phyloP scores from a whole-genome alignment of 2,329 filamentous ascomycete species.

The Curvularia sp. region DNA sequence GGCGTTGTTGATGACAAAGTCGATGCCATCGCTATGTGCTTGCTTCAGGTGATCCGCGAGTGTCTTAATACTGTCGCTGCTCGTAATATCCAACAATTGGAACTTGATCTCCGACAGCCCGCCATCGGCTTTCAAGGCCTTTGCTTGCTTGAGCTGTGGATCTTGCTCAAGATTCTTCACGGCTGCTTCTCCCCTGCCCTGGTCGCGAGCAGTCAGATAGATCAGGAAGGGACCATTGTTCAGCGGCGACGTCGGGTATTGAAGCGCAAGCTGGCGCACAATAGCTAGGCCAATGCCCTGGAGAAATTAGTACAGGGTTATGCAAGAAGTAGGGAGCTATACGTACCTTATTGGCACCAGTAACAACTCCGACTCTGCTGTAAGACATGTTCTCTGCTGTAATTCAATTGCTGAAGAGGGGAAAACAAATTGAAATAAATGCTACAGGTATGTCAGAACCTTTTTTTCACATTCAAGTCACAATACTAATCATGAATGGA shows the following conservation, averaged over 20 bases:
- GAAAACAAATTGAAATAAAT: background rate
- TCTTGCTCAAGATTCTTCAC: slow-evolving; percentile 55
- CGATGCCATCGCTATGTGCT: slow-evolving; percentile 58
- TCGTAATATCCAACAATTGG: slow-evolving; percentile 58
- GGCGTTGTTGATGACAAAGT: slow-evolving; percentile 63
- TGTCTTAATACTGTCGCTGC: slow-evolving; percentile 53
- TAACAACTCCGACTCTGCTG: slow-evolving; percentile 59
- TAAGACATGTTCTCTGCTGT: slow-evolving; percentile 34
- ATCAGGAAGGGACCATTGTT: slow-evolving; percentile 59
- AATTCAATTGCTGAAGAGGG: background rate
- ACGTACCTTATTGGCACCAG: slow-evolving; percentile 60
- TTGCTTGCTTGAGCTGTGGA: slow-evolving; percentile 54
- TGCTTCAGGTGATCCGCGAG: slow-evolving; percentile 54
- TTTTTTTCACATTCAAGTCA: background rate
- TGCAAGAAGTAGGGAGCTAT: background rate
- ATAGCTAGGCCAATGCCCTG: slow-evolving; percentile 58
- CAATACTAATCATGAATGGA: slow-evolving; percentile 10
- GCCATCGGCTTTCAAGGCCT: slow-evolving; percentile 50
- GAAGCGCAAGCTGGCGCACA: slow-evolving; percentile 61
- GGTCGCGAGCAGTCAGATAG: slow-evolving; percentile 62
- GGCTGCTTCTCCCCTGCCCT: slow-evolving; percentile 57
- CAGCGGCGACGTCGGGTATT: slow-evolving; percentile 59
- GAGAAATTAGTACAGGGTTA: slow-evolving; percentile 11
- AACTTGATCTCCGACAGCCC: slow-evolving; percentile 56
- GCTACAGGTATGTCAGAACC: background rate